Percentiles rank a stretch among this genome's conserved stretches.
These are phyloP conservation scores for Leccinum subspadiceum DNA, from an alignment of 1,284 basidiomycete genomes.

Conservation along the genomic window DNA sequence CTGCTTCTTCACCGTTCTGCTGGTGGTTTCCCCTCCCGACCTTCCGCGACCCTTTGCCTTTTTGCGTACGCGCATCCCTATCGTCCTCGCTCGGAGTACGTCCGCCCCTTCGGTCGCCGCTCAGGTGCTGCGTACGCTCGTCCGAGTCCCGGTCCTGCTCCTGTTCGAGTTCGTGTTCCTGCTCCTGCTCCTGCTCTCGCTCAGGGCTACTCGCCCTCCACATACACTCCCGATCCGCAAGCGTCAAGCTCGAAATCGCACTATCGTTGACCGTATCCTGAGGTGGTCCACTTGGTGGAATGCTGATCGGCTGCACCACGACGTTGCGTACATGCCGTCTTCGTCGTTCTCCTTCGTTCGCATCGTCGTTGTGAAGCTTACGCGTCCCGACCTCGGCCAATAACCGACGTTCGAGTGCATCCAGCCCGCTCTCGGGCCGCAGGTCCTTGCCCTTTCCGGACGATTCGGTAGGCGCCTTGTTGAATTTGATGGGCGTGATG, in stretches of 20 bases:
- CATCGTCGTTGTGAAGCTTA: constrained; percentile 37
- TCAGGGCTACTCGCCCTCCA: constrained; percentile 19
- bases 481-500: constrained; percentile 40
- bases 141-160: constrained; percentile 47
- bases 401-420: constrained; percentile 60
- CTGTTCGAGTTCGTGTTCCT: background rate
- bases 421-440: constrained; percentile 47
- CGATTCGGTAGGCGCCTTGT: constrained; percentile 26
- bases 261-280: constrained; percentile 58
- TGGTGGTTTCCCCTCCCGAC: constrained; percentile 31
- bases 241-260: constrained; percentile 70
- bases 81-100: constrained; percentile 36
- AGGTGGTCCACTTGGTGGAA: constrained; percentile 37
- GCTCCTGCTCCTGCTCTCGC: constrained; percentile 15
- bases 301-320: constrained; percentile 41
- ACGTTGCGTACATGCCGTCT: constrained; percentile 50
- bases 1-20: constrained; percentile 22
- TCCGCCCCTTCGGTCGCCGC: constrained; percentile 28
- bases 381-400: constrained; percentile 67
- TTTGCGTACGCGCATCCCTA: constrained; percentile 32
- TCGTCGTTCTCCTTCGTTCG: background rate
- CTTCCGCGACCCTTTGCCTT: constrained; percentile 26
- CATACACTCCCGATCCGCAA: constrained; percentile 45
- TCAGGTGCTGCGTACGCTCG: constrained; percentile 49
- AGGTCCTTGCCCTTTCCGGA: constrained; percentile 17